A percentile compares a stretch with the other conserved stretches of the same genome.
phyloP scores from a whole-genome alignment of 202 grass and related monocot species.

The Eragrostis tef region DNA sequence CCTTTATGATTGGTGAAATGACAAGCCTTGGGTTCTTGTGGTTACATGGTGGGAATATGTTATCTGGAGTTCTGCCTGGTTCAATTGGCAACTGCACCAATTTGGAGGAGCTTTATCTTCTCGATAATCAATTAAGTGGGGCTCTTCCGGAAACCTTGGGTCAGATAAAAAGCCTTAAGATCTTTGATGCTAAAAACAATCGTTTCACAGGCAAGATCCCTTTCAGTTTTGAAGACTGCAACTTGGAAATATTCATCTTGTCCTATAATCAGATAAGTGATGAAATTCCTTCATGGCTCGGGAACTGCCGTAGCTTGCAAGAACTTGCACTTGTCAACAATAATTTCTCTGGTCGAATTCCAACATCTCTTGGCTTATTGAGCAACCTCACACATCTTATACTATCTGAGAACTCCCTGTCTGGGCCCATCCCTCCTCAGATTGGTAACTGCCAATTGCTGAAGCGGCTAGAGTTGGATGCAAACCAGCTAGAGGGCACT shows the following conservation, averaged over 20 bases:
- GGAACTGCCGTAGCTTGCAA: slow-evolving; percentile 58
- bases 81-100: slow-evolving; percentile 70
- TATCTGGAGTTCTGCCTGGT: slow-evolving; percentile 64
- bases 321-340: slow-evolving; percentile 52
- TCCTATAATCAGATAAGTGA: slow-evolving; percentile 60
- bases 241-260: slow-evolving; percentile 57
- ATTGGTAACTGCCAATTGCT: slow-evolving; percentile 60
- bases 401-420: slow-evolving; percentile 69
- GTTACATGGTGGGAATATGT: slow-evolving; percentile 43
- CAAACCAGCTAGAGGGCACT: slow-evolving; percentile 61
- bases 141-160: slow-evolving; percentile 62
- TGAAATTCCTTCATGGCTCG: slow-evolving; percentile 59
- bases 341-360: slow-evolving; percentile 62
- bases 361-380: slow-evolving; percentile 50
- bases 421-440: slow-evolving; percentile 72
- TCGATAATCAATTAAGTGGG: slow-evolving; percentile 66
- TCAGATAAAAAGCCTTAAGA: slow-evolving; percentile 48
- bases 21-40: slow-evolving; percentile 54
- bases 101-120: slow-evolving; percentile 62
- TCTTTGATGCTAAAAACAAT: slow-evolving; percentile 62
- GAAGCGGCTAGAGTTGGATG: slow-evolving; percentile 54
- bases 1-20: slow-evolving; percentile 48
- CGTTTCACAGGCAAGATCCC: slow-evolving; percentile 54
- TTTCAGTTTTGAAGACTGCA: slow-evolving; percentile 59
- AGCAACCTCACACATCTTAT: slow-evolving; percentile 59